Evolutionary conservation across 257 asterid species (phyloP).

Genomic region (Nicotiana tomentosiformis): DNA sequence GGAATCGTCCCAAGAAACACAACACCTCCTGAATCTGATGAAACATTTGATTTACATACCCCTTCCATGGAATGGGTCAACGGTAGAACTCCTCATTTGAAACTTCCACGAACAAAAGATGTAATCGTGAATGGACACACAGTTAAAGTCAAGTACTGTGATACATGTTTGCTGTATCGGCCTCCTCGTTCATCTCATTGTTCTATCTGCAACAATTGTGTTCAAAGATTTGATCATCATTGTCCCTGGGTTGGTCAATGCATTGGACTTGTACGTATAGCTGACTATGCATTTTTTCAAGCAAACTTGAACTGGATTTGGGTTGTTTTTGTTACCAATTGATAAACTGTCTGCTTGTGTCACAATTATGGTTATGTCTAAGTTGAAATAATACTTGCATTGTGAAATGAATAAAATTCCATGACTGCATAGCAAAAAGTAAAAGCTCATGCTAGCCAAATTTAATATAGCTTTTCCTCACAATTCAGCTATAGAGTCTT

Average conservation of each 20-base stretch:
- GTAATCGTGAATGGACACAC: slow-evolving; percentile 67
- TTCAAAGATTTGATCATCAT: slow-evolving; percentile 85
- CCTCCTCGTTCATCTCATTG: slow-evolving; percentile 98
- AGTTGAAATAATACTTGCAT: not conserved
- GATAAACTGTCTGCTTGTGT: not conserved
- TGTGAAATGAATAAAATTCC: not conserved
- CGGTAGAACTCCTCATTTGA: slow-evolving; percentile 69
- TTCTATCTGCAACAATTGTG: slow-evolving; percentile 94
- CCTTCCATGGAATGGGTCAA: slow-evolving; percentile 92
- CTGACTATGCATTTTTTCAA: not conserved
- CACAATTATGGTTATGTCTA: not conserved
- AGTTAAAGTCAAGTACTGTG: slow-evolving; percentile 71
- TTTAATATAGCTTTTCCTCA: not conserved
- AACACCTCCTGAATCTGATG: slow-evolving; percentile 62
- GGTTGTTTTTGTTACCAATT: not conserved
- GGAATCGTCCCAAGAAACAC: slow-evolving; percentile 69
- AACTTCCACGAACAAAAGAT: slow-evolving; percentile 67
- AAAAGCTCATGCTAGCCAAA: not conserved
- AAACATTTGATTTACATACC: slow-evolving; percentile 34
- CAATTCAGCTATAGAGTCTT: not conserved
- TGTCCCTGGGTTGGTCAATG: slow-evolving; percentile 98
- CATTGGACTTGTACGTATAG: slow-evolving; percentile 74
- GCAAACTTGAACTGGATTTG: not conserved
- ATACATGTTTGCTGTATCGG: slow-evolving; percentile 83
- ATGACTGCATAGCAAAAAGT: not conserved